These are phyloP conservation scores for Phytopythium chamaehyphon DNA, from an alignment of 352 stramenopile species.

Conservation along the genomic window DNA sequence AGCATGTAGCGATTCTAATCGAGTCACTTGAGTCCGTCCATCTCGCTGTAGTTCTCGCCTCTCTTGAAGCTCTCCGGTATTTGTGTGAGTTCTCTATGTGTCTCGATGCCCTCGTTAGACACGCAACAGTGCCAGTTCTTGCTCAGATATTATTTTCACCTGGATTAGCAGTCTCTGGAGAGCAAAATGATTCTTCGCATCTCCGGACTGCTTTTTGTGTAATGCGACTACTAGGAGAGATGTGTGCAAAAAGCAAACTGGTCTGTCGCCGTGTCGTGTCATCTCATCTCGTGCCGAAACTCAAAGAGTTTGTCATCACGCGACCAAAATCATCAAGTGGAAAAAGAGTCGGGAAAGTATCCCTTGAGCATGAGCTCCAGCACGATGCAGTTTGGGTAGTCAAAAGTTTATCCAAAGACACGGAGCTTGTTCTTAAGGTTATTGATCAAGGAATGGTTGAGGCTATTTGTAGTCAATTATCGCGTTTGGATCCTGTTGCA, in stretches of 20 bases:
- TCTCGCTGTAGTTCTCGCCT: slow-evolving; percentile 50
- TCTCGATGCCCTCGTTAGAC: slow-evolving; percentile 60
- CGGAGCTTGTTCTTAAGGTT: slow-evolving; percentile 59
- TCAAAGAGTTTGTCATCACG: slow-evolving; percentile 34
- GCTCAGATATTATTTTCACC: slow-evolving; percentile 65
- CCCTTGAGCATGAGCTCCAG: slow-evolving; percentile 20
- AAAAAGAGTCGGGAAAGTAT: not conserved
- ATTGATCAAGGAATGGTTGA: slow-evolving; percentile 45
- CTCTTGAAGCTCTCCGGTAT: slow-evolving; percentile 51
- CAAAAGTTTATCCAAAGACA: slow-evolving; percentile 56
- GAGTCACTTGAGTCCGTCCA: slow-evolving; percentile 76
- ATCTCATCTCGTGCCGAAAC: slow-evolving; percentile 55
- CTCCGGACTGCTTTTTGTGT: slow-evolving; percentile 13
- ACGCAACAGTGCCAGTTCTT: slow-evolving; percentile 70
- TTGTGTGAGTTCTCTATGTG: slow-evolving; percentile 60
- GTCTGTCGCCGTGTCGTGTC: slow-evolving; percentile 53
- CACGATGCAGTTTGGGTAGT: slow-evolving; percentile 52
- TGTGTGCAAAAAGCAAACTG: slow-evolving; percentile 43
- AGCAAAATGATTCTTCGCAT: slow-evolving; percentile 15
- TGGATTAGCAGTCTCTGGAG: slow-evolving; percentile 6
- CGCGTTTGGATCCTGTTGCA: slow-evolving; percentile 25
- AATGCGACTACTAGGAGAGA: slow-evolving; percentile 39
- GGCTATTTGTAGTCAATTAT: slow-evolving; percentile 32
- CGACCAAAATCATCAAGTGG: not conserved
- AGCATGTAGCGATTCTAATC: slow-evolving; percentile 57